These are phyloP conservation scores for Hypoxylon fragiforme DNA, from an alignment of 495 filamentous ascomycete genomes.

Conservation along the genomic window DNA sequence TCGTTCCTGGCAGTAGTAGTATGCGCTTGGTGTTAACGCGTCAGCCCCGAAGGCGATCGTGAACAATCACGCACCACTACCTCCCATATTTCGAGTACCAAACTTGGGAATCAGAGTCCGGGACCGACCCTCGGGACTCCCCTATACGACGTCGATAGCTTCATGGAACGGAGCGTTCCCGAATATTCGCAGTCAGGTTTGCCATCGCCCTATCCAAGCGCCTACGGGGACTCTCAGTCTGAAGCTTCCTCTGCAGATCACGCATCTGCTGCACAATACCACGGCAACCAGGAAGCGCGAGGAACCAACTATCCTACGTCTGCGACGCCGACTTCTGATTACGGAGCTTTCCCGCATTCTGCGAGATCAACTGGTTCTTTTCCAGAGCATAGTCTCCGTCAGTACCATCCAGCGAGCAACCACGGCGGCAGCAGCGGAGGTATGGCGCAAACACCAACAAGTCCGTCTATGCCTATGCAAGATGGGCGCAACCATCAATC, in stretches of 20 bases:
- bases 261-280: constrained; percentile 76
- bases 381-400: constrained; percentile 74
- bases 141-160: constrained; percentile 49
- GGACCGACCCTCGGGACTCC: constrained; percentile 40
- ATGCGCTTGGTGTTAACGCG: constrained; percentile 48
- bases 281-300: constrained; percentile 76
- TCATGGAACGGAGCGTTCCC: constrained; percentile 88
- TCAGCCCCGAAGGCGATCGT: constrained; percentile 37
- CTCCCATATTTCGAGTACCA: constrained; percentile 35
- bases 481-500: constrained; percentile 72
- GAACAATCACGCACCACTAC: constrained; percentile 33
- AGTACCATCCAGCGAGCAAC: constrained; percentile 72
- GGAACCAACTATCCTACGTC: constrained; percentile 69
- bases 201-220: constrained; percentile 78
- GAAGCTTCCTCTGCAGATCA: constrained; percentile 83
- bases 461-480: constrained; percentile 86
- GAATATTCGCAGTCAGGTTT: constrained; percentile 99
- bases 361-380: constrained; percentile 75
- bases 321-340: constrained; percentile 86
- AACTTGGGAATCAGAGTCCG: constrained; percentile 34
- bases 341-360: constrained; percentile 76
- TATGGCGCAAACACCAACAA: constrained; percentile 94
- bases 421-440: constrained; percentile 76
- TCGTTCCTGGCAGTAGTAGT: constrained; percentile 42
- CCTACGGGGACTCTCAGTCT: constrained; percentile 72